These are phyloP conservation scores for Aspergillus hiratsukae DNA, from an alignment of 2,329 filamentous ascomycete genomes.

Conservation along the genomic window DNA sequence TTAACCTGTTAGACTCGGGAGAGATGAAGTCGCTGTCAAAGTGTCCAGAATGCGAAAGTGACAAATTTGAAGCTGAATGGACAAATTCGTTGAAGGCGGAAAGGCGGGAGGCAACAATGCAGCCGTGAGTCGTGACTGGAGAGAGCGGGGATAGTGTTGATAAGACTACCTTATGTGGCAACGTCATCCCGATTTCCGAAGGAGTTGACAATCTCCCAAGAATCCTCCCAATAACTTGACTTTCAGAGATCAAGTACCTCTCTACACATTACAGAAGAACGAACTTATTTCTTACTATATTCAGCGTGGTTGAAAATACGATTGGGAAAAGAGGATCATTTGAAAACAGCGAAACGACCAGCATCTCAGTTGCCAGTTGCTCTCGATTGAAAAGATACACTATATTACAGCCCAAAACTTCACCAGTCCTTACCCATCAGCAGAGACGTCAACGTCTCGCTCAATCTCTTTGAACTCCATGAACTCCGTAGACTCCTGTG, in stretches of 20 bases:
- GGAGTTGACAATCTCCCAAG: background rate
- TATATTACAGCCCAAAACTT: constrained; percentile 22
- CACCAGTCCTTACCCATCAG: constrained; percentile 28
- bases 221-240: background rate
- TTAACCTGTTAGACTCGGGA: too few relatives aligned
- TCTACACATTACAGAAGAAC: background rate
- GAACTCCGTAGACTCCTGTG: constrained; percentile 37
- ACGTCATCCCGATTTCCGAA: constrained; percentile 15
- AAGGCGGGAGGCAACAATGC: constrained; percentile 5
- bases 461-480: constrained; percentile 30
- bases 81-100: background rate
- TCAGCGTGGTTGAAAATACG: background rate
- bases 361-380: background rate
- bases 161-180: constrained; percentile 14
- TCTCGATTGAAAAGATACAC: constrained; percentile 3
- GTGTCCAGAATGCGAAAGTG: background rate
- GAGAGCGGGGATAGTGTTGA: background rate
- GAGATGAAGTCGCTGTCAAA: background rate
- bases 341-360: background rate
- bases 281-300: background rate
- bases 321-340: background rate
- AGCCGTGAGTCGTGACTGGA: constrained; percentile 2
- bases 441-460: constrained; percentile 28
- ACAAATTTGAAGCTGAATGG: background rate
- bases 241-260: background rate